Percentiles rank a stretch among this genome's conserved stretches.
These are phyloP conservation scores for Chaetomium sp. DNA, from an alignment of 2,329 filamentous ascomycete genomes.

Conservation along the genomic window DNA sequence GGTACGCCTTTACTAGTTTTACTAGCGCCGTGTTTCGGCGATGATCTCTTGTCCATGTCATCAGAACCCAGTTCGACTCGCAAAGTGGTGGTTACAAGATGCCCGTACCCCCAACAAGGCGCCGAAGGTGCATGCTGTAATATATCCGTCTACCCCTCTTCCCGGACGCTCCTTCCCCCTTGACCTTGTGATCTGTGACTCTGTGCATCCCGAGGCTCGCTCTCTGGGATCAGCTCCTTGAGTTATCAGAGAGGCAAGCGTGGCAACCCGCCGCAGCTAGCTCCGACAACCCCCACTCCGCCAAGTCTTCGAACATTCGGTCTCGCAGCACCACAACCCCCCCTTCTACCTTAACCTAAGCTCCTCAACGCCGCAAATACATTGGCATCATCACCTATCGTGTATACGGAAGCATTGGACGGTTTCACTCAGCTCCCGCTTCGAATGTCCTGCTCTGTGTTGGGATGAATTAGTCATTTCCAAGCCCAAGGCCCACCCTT, in stretches of 20 bases:
- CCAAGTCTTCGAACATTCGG: not conserved
- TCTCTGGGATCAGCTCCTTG: not conserved
- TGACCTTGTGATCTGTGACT: not conserved
- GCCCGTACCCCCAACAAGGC: not conserved
- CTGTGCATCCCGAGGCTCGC: too few relatives aligned
- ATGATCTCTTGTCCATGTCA: constrained; percentile 19
- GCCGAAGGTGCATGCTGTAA: constrained; percentile 9
- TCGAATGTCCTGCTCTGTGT: not conserved
- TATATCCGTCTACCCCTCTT: not conserved
- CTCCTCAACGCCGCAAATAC: not conserved
- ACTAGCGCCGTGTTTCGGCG: not conserved
- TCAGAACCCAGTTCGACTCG: not conserved
- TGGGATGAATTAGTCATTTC: constrained; percentile 15
- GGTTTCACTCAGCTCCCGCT: not conserved
- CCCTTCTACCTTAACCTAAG: not conserved
- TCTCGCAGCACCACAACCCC: not conserved
- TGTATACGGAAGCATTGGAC: not conserved
- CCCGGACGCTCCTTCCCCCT: not conserved
- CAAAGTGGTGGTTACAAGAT: too few relatives aligned
- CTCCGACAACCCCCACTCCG: not conserved
- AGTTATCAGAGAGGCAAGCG: not conserved
- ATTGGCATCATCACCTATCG: not conserved
- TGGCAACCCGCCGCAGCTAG: not conserved
- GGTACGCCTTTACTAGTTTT: not conserved
- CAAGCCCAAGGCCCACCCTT: not conserved